Base-by-base conservation (phyloP, 192 early-diverging fungal genomes). In the Backusella circina region DNA sequence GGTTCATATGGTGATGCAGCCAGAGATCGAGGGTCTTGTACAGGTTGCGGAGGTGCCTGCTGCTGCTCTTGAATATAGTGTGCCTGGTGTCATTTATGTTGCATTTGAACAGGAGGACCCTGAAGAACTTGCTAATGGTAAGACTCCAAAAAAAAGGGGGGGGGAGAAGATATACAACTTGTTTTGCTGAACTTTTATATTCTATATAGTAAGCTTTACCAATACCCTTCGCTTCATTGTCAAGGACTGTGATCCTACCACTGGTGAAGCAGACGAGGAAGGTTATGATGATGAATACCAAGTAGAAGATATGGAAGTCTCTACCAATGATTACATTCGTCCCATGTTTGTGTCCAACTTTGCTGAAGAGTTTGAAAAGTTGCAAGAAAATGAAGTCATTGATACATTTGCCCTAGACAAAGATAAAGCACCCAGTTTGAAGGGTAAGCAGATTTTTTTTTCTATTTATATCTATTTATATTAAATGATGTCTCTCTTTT, bases 241-340 rank as follows among this genome's bases (percentile, higher is more conserved):
- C 38, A 98, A 96, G 83, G 98, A 99, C 75, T 97, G 94, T 79
- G 98, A 99, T 79, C 96, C 97, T 18, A 84, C 87, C 3, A 98
- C 95, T 9, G 95, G 95, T 39, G 94, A 96, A 79, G 90, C 94
- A 3, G 95, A 96, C 71, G 92, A 93, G 70, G 93, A 97, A 71
- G 97, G 97, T n/a, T 98, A 93, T 65, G 95, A 96, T 44, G 97
- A 96, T 78, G 97, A 99, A 80, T 99, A 98, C 82, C 81, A 86
- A 79, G 86, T 97, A 38, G 98, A 99, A 81, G 93, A 95, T n/a
- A 83, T 94, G 9, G 94, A 98, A 5, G 76, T 98, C 32, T 79
- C 88, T 12, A 89, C 90, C n/a, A 94, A 90, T 44, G 98, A 99
- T 82, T 98, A 94, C 81, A 89, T 99, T 73, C 86, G 91, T 50